These are phyloP conservation scores for Leccinum imitatum DNA, from an alignment of 768 basidiomycete species.

Conservation along the genomic window DNA sequence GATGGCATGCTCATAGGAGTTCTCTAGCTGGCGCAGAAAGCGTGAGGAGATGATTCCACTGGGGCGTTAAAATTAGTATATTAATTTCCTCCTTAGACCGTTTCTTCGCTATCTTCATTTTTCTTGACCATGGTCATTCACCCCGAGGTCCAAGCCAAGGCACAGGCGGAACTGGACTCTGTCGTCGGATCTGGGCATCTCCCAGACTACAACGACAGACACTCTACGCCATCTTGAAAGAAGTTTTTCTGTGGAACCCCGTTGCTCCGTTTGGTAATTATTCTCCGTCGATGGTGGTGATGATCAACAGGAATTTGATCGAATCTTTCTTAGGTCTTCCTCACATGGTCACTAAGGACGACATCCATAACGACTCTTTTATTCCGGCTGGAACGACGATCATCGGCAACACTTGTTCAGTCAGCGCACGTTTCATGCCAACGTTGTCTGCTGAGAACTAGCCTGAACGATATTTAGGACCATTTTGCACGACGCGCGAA, in stretches of 20 bases:
- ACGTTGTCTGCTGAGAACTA: constrained; percentile 3
- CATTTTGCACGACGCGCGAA: constrained; percentile 38
- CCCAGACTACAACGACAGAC: constrained; percentile 33
- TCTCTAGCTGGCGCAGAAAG: constrained; percentile 42
- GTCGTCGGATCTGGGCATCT: constrained; percentile 29
- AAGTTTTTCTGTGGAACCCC: constrained; percentile 33
- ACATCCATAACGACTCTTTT: constrained; percentile 31
- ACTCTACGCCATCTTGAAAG: constrained; percentile 27
- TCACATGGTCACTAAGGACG: constrained; percentile 34
- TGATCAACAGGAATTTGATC: constrained; percentile 11
- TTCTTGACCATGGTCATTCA: constrained; percentile 32
- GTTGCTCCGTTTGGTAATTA: constrained; percentile 34
- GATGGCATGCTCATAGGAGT: constrained; percentile 6
- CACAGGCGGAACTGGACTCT: constrained; percentile 29
- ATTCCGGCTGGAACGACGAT: constrained; percentile 44
- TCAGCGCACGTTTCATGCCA: background rate
- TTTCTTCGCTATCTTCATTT: constrained; percentile 30
- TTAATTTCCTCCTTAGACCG: constrained; percentile 21
- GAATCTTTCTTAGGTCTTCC: constrained; percentile 26
- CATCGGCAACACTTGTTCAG: constrained; percentile 60
- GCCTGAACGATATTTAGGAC: constrained; percentile 26
- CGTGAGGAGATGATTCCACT: constrained; percentile 7
- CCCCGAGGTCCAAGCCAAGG: constrained; percentile 30
- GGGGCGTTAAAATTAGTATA: background rate
- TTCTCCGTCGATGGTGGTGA: constrained; percentile 11